phyloP scores from a whole-genome alignment of 2,329 filamentous ascomycete species.

The Helicocarpus griseus region DNA sequence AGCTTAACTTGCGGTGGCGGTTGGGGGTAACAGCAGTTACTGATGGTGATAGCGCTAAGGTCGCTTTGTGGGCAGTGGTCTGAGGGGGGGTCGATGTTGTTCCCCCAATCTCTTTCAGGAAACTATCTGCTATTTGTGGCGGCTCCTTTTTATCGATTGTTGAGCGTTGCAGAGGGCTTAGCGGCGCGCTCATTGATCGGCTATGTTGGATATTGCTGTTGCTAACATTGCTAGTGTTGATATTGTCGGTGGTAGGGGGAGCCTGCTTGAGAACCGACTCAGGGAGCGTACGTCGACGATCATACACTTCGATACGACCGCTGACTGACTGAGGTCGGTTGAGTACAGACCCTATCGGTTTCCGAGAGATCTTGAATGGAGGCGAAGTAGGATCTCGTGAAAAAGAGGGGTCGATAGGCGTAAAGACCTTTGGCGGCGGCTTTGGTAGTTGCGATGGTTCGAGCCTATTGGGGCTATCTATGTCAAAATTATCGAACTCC shows the following conservation, averaged over 20 bases:
- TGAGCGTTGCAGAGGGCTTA: conserved; percentile 7
- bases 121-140: not conserved
- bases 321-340: conserved; percentile 19
- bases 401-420: conserved; percentile 11
- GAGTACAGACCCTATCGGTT: conserved; percentile 27
- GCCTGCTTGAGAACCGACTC: conserved; percentile 22
- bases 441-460: not conserved
- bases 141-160: not conserved
- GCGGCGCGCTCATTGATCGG: conserved; percentile 4
- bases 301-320: conserved; percentile 14
- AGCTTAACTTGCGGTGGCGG: conserved; percentile 6
- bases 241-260: conserved; percentile 6
- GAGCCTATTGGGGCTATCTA: conserved; percentile 21
- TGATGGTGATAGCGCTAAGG: not conserved
- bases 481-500: conserved; percentile 31
- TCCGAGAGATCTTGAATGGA: conserved; percentile 23
- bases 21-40: not conserved
- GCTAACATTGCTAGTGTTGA: not conserved
- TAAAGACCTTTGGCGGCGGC: conserved; percentile 26
- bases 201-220: not conserved
- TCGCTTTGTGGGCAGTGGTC: not conserved
- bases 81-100: not conserved
- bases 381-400: not conserved
- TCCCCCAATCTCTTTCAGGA: not conserved
- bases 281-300: conserved; percentile 17